Base-by-base conservation (phyloP, 441 rosid genomes). In the Aquilaria agallochum region DNA sequence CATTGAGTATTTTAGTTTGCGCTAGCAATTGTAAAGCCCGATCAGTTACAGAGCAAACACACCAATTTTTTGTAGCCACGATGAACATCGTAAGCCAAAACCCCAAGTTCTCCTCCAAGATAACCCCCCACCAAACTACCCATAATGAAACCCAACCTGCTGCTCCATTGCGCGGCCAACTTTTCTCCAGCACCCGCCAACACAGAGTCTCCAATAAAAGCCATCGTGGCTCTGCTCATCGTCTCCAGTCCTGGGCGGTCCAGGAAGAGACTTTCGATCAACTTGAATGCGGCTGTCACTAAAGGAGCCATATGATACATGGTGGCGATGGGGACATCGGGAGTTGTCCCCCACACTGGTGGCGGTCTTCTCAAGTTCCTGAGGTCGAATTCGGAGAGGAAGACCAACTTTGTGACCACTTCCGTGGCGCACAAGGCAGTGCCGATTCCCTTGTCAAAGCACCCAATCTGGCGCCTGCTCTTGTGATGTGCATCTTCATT, bases 41-140 rank as follows among this genome's bases (percentile, higher is more conserved):
- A 20, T 20, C 27, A 20, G 27, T 20, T 20, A 20, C 27, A 20
- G 27, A 20, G 27, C 27, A 20, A 20, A 20, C 27, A 20, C 27
- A 20, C 27, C 27, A 20, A 20, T 20, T 20, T 20, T 20, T 20
- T 20, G 27, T 20, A 20, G 27, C 55, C 34, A 2, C 30, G 3
- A 12, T 8, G 30, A 4, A 51, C 55, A 51, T 51, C 55, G 15
- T 51, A 51, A n/a, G 32, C 55, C 55, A 51, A 14, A 15, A 20
- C 9, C 55, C 55, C 55, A 51, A 51, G 11, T 51, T 51, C 55
- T 51, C 32, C 32, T 51, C 55, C 32, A 14, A 51, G 3, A 4
- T n/a, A 12, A 50, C 53, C 53, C 53, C 53, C 53, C 20, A 50
- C 6, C n/a, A 50, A 50, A n/a, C 53, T 50, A 2, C 53, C 53